Evolutionary conservation across 169 alveolate species (phyloP).

Genomic region (Plasmodium reichenowi): DNA sequence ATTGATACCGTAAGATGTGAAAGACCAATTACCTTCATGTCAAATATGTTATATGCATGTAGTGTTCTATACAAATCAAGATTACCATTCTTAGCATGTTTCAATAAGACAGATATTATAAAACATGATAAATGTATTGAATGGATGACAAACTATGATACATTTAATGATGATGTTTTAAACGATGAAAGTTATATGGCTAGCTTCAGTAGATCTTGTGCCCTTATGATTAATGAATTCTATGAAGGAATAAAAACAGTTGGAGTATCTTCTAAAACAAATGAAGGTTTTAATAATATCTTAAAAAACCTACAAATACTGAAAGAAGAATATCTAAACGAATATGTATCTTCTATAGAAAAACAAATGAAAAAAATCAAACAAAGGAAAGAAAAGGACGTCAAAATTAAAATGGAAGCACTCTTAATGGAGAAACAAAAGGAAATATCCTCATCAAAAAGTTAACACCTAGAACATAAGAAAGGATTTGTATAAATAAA

Average conservation of each 20-base stretch:
- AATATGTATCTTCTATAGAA: constrained; percentile 72
- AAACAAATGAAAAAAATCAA: constrained; percentile 78
- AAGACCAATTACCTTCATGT: constrained; percentile 97
- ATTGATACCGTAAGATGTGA: constrained; percentile 96
- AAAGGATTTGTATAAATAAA: constrained; percentile 11
- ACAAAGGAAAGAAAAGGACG: constrained; percentile 72
- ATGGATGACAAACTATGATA: constrained; percentile 94
- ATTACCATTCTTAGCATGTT: constrained; percentile 94
- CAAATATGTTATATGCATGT: constrained; percentile 98
- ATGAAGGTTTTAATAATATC: constrained; percentile 90
- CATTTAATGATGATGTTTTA: constrained; percentile 89
- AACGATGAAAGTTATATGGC: constrained; percentile 92
- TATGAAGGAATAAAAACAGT: constrained; percentile 86
- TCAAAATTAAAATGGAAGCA: constrained; percentile 77
- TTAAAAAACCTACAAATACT: constrained; percentile 80
- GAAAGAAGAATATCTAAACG: constrained; percentile 82
- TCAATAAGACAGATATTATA: constrained; percentile 95
- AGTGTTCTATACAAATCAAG: constrained; percentile 95
- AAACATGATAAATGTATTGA: constrained; percentile 83
- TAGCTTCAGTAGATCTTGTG: constrained; percentile 92
- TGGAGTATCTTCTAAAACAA: constrained; percentile 91
- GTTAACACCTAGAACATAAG: constrained; percentile 51
- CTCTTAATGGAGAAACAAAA: constrained; percentile 59
- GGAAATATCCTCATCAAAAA: constrained; percentile 78
- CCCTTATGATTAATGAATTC: constrained; percentile 93